phyloP scores from a whole-genome alignment of 2,329 filamentous ascomycete genomes.

The Shiraia bambusicola region DNA sequence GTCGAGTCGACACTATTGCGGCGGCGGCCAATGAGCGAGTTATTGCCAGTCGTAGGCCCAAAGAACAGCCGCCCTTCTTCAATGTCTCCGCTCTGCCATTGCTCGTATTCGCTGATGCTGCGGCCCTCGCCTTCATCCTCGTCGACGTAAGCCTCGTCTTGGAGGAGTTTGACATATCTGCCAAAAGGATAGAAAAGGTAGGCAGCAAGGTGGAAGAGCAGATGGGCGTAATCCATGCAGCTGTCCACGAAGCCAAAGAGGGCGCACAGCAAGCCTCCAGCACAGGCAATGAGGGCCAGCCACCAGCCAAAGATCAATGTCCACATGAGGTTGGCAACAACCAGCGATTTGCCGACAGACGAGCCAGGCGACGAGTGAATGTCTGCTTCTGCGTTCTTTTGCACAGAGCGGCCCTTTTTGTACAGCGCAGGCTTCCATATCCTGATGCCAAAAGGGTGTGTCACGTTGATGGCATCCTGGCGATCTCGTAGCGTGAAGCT shows the following conservation, averaged over 20 bases:
- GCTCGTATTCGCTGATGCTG: constrained; percentile 97
- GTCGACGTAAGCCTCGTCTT: constrained; percentile 90
- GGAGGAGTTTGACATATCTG: constrained; percentile 89
- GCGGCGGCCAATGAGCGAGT: constrained; percentile 79
- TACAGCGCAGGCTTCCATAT: constrained; percentile 99
- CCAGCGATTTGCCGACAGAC: constrained; percentile 78
- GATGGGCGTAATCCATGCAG: constrained; percentile 79
- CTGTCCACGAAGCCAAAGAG: constrained; percentile 75
- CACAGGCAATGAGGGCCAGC: constrained; percentile 74
- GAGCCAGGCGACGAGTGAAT: constrained; percentile 94
- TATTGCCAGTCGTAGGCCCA: constrained; percentile 70
- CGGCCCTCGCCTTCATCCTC: constrained; percentile 95
- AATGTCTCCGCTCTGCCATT: constrained; percentile 96
- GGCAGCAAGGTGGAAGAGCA: constrained; percentile 78
- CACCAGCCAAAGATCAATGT: constrained; percentile 94
- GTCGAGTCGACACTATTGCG: constrained; percentile 86
- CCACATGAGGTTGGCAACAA: constrained; percentile 89
- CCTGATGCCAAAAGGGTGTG: constrained; percentile 96
- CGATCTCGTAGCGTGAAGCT: constrained; percentile 97
- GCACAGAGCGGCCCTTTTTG: constrained; percentile 95
- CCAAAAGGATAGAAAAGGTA: constrained; percentile 97
- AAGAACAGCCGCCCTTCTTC: constrained; percentile 97
- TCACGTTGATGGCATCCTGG: constrained; percentile 97
- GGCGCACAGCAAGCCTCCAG: constrained; percentile 77
- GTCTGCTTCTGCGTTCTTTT: constrained; percentile 93